Base-by-base conservation (phyloP, 495 filamentous ascomycete genomes). In the Talaromyces liani region DNA sequence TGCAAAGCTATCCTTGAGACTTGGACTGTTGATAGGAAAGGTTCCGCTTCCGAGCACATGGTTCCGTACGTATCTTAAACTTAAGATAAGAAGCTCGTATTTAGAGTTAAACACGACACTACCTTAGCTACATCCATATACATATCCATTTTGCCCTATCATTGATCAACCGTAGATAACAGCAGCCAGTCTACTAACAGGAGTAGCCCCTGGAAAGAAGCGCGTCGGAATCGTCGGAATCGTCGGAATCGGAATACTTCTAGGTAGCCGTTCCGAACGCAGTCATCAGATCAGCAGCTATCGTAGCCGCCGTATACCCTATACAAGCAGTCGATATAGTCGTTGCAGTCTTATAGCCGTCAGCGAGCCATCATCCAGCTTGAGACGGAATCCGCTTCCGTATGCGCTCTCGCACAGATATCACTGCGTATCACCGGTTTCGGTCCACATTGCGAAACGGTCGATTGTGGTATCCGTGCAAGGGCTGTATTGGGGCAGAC, bases 391-490 rank as follows among this genome's bases (percentile, higher is more conserved):
- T 3, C 82, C 81, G 1, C 70, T 70, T 16, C 80, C 81, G 51
- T 81, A 84, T 25, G 79, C 80, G 58, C 73, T 83, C 57, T 78
- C 73, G 68, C 81, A 85, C 18, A 65, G 63, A 65, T 84, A 80
- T 54, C 68, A 71, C 59, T 84, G 75, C 16, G 63, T 70, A 20
- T 69, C 67, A 10, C 82, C 81, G 5, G 70, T 66, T 58, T 85
- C 80, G 8, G 84, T 87, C 84, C 84, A 86, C 77, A 88, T 84
- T n/a, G 73, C 68, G 57, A 86, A 82, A 64, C 85, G 1, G 1
- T 24, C 66, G 60, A 87, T 75, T 7, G 71, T 80, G 60, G 86
- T 76, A 34, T 78, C 80, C 4, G 74, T 81, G 70, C 84, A 83
- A 14, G 84, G 84, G 0, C 77, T 10, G 74, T 70, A 60, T 80